A percentile compares a stretch with the other conserved stretches of the same genome.
phyloP scores from a whole-genome alignment of 441 rosid species.

The Corymbia calophylla region DNA sequence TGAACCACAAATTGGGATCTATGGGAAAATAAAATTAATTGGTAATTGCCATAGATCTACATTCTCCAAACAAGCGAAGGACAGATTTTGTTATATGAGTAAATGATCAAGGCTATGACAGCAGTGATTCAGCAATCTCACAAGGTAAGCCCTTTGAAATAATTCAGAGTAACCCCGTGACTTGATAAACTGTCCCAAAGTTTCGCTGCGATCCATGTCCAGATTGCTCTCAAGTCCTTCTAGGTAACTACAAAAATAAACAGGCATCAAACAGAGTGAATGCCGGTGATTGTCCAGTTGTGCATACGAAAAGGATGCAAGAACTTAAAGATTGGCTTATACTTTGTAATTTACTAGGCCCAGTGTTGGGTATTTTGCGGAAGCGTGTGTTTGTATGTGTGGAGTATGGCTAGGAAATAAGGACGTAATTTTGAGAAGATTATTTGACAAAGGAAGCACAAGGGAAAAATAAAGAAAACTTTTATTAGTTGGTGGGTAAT shows the following conservation, averaged over 20 bases:
- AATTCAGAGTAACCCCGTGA: slow-evolving; percentile 65
- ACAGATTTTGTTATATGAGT: not conserved
- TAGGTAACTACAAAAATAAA: slow-evolving; percentile 35
- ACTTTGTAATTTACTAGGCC: not conserved
- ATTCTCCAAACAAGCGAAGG: not conserved
- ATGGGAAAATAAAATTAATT: not conserved
- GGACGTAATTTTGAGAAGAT: too few species aligned
- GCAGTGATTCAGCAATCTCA: slow-evolving; percentile 14
- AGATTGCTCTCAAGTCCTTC: slow-evolving; percentile 55
- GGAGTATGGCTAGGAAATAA: too few species aligned
- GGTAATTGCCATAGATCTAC: not conserved
- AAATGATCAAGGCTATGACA: not conserved
- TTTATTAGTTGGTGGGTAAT: too few species aligned
- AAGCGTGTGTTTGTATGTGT: too few species aligned
- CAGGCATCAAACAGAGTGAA: not conserved
- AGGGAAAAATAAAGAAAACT: too few species aligned
- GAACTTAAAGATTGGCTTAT: not conserved
- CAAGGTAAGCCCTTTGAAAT: slow-evolving; percentile 84
- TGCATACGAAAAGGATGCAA: not conserved
- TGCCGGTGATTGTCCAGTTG: not conserved
- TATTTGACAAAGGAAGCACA: too few species aligned
- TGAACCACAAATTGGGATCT: slow-evolving; percentile 81
- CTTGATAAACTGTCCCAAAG: slow-evolving; percentile 55
- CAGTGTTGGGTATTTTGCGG: too few species aligned
- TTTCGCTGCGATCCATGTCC: slow-evolving; percentile 49